A percentile compares a stretch with the other conserved stretches of the same genome.
phyloP scores from a whole-genome alignment of 2,329 filamentous ascomycete species.

The Tothia fuscella region DNA sequence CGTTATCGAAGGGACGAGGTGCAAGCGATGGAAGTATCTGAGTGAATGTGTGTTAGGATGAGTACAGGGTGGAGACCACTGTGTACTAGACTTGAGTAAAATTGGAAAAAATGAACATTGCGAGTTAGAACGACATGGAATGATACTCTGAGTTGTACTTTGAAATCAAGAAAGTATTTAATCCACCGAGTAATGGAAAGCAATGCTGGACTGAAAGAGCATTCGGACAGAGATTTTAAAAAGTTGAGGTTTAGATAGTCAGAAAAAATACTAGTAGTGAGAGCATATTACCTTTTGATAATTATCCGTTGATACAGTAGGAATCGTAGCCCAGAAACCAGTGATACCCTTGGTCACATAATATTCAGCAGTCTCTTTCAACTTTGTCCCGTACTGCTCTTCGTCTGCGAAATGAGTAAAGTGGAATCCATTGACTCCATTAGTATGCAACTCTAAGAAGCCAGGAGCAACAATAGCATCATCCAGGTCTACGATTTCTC shows the following conservation, averaged over 20 bases:
- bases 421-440: conserved; percentile 41
- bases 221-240: no score
- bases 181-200: no score
- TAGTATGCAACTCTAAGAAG: conserved; percentile 44
- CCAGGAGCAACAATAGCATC: conserved; percentile 41
- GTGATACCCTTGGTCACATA: conserved; percentile 41
- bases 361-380: conserved; percentile 36
- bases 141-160: not conserved
- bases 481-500: conserved; percentile 35
- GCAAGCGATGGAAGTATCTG: conserved; percentile 37
- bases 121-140: not conserved
- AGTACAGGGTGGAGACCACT: no score
- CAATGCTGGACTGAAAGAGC: no score
- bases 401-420: conserved; percentile 38
- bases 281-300: conserved; percentile 30
- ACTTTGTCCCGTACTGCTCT: conserved; percentile 29
- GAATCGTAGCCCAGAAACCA: conserved; percentile 42
- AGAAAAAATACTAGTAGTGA: not conserved
- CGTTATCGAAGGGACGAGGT: conserved; percentile 29
- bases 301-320: conserved; percentile 35
- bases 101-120: not conserved
- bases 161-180: no score
- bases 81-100: not conserved
- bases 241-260: not conserved
- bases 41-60: no score